These are phyloP conservation scores for Gnaphalium uliginosum DNA, from an alignment of 129 eudicot species.

Conservation along the genomic window DNA sequence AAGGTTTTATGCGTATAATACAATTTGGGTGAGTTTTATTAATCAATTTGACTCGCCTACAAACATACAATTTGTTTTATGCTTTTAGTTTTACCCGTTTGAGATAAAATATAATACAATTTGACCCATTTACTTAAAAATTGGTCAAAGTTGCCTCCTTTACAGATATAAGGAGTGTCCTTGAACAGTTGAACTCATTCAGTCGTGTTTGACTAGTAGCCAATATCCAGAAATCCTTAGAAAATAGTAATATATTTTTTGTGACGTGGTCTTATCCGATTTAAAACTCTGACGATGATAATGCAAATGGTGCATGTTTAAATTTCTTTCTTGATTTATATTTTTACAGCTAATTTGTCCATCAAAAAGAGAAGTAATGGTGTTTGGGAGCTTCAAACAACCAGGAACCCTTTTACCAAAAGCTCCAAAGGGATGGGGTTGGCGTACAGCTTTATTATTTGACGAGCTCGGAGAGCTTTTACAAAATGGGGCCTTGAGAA, in stretches of 20 bases:
- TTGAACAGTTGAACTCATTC: no score
- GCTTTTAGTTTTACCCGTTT: background rate
- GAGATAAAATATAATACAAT: background rate
- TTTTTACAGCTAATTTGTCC: conserved; percentile 78
- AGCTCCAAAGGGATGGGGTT: conserved; percentile 99
- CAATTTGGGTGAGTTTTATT: background rate
- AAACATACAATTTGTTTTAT: background rate
- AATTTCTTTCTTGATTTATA: background rate
- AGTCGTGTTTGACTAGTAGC: no score
- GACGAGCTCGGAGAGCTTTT: conserved; percentile 86
- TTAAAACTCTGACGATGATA: no score
- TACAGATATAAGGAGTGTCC: background rate
- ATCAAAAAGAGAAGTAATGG: conserved; percentile 97
- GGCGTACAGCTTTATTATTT: conserved; percentile 89
- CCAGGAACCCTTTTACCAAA: conserved; percentile 93
- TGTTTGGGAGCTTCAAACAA: conserved; percentile 93
- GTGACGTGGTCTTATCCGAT: background rate
- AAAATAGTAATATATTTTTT: no score
- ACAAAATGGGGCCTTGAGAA: conserved; percentile 80
- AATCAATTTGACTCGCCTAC: background rate
- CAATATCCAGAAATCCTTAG: background rate
- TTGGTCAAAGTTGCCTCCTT: background rate
- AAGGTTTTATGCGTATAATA: background rate
- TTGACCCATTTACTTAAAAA: background rate
- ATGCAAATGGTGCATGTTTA: background rate